Percentiles rank a stretch among this genome's conserved stretches.
Conservation (phyloP, 2,329 filamentous ascomycete species). For the Colletotrichum tropicicola region DNA sequence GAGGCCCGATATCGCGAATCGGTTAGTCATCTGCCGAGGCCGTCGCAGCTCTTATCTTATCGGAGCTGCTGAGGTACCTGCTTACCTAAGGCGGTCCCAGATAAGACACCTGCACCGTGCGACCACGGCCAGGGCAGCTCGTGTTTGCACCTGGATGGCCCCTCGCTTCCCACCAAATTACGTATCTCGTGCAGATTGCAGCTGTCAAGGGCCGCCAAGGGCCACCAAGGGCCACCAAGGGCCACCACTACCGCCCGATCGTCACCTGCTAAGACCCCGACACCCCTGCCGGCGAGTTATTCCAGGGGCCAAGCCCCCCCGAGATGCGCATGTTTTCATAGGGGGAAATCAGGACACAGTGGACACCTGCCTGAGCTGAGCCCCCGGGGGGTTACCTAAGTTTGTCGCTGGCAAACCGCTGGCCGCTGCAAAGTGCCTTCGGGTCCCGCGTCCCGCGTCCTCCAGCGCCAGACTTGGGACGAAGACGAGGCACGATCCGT, state of each 20-base stretch:
- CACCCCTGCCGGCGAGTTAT: constrained; percentile 7
- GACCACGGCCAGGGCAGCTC: background rate
- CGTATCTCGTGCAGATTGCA: constrained; percentile 8
- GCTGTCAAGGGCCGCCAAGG: constrained; percentile 12
- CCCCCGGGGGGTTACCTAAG: no score
- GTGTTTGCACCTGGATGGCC: background rate
- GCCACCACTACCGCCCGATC: background rate
- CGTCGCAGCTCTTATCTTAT: constrained; percentile 24
- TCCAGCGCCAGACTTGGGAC: constrained; percentile 13
- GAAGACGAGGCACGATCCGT: constrained; percentile 17
- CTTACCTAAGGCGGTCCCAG: background rate
- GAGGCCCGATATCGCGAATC: constrained; percentile 28
- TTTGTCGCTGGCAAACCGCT: background rate
- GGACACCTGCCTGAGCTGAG: no score
- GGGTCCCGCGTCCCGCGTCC: background rate
- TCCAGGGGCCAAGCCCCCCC: constrained; percentile 11
- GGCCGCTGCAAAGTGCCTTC: background rate
- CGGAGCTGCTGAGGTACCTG: background rate
- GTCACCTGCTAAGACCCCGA: background rate
- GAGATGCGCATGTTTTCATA: constrained; percentile 26
- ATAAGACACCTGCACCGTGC: constrained; percentile 23
- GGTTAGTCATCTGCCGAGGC: constrained; percentile 26
- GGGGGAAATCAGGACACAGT: constrained; percentile 16
- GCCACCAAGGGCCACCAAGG: background rate
- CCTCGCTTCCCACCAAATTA: constrained; percentile 15